Conservation (phyloP, 345 rosid species). For the Gossypium turneri region DNA sequence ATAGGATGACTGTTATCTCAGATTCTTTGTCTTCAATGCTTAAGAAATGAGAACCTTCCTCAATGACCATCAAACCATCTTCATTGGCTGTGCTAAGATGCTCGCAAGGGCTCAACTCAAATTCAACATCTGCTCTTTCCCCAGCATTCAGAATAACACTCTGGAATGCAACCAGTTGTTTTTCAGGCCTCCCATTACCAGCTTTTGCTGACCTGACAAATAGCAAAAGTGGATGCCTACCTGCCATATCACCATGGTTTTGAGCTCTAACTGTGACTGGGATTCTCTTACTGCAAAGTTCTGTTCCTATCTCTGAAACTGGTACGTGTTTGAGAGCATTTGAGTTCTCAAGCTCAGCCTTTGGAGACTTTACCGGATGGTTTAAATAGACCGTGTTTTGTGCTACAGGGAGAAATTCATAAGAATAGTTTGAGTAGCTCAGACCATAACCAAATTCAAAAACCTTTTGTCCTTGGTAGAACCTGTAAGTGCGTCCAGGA, state of each 20-base stretch:
- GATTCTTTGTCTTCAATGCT: constrained; percentile 45
- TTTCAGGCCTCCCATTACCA: constrained; percentile 35
- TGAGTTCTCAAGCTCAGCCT: neutral
- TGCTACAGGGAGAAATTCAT: constrained; percentile 27
- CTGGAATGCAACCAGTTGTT: constrained; percentile 47
- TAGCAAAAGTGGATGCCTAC: constrained; percentile 55
- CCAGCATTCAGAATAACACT: constrained; percentile 41
- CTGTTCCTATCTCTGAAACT: constrained; percentile 38
- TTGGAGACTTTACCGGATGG: constrained; percentile 12
- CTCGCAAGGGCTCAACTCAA: constrained; percentile 38
- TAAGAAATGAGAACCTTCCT: constrained; percentile 55
- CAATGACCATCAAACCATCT: constrained; percentile 56
- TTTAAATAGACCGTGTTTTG: constrained; percentile 26
- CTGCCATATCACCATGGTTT: constrained; percentile 40
- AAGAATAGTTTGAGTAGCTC: constrained; percentile 51
- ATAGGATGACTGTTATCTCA: neutral
- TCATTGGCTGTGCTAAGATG: constrained; percentile 48
- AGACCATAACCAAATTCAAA: constrained; percentile 53
- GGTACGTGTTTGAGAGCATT: constrained; percentile 5
- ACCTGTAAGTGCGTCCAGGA: constrained; percentile 62
- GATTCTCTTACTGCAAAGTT: constrained; percentile 30
- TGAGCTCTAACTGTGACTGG: constrained; percentile 35
- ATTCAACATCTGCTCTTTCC: constrained; percentile 36
- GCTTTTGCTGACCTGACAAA: constrained; percentile 29
- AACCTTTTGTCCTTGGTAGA: constrained; percentile 46